A percentile compares a stretch with the other conserved stretches of the same genome.
Evolutionary conservation across 768 basidiomycete species (phyloP).

Genomic region (Artomyces pyxidatus): DNA sequence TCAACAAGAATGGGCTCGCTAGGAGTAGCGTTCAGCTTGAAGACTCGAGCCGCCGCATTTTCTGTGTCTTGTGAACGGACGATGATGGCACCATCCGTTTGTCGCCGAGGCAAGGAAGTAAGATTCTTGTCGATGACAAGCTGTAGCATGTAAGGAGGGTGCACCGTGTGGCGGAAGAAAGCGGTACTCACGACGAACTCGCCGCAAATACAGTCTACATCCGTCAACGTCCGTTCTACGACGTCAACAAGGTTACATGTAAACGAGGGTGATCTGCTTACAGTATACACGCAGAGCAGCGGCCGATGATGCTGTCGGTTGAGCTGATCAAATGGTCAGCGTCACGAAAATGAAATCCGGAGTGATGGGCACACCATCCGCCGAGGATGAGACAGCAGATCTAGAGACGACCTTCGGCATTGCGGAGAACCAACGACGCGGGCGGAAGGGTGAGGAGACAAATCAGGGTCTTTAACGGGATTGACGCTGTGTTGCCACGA

Average conservation of each 20-base stretch:
- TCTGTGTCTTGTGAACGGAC: slow-evolving; percentile 65
- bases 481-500: neutral
- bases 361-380: slow-evolving; percentile 51
- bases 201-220: slow-evolving; percentile 84
- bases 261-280: slow-evolving; percentile 28
- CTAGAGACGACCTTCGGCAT: slow-evolving; percentile 94
- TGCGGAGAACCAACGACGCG: slow-evolving; percentile 1
- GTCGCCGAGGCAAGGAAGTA: slow-evolving; percentile 57
- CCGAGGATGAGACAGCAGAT: slow-evolving; percentile 82
- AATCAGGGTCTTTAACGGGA: too few species aligned
- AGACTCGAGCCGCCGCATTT: slow-evolving; percentile 53
- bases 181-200: slow-evolving; percentile 65
- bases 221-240: slow-evolving; percentile 4
- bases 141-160: slow-evolving; percentile 28
- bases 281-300: slow-evolving; percentile 78
- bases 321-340: slow-evolving; percentile 36
- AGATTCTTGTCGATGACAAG: slow-evolving; percentile 78
- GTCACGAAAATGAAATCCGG: slow-evolving; percentile 1
- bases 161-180: neutral
- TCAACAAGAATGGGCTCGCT: slow-evolving; percentile 69
- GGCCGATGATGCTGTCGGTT: slow-evolving; percentile 70
- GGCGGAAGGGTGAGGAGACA: neutral
- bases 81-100: slow-evolving; percentile 74
- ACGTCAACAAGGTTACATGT: slow-evolving; percentile 6
- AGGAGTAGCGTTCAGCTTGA: slow-evolving; percentile 77